Conservation (phyloP, 2,329 filamentous ascomycete species). For the Catunica adiposa region DNA sequence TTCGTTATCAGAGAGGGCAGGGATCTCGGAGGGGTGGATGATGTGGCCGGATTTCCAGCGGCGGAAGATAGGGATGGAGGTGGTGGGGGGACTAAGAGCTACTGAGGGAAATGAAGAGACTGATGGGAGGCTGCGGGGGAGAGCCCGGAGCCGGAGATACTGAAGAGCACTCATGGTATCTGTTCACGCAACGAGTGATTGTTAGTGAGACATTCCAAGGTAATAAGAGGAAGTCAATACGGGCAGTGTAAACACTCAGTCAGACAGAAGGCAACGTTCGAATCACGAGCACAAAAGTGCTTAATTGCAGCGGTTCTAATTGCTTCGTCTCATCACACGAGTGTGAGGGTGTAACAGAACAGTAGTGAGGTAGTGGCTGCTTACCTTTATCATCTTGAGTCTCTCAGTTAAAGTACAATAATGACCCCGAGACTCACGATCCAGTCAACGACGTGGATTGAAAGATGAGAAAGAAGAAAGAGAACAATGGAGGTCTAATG, state of each 20-base stretch:
- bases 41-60: constrained; percentile 8
- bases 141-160: constrained; percentile 22
- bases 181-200: constrained; percentile 16
- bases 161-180: constrained; percentile 24
- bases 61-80: background rate
- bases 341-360: background rate
- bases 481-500: background rate
- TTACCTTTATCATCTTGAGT: constrained; percentile 15
- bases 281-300: constrained; percentile 29
- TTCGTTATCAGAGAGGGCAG: background rate
- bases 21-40: background rate
- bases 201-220: constrained; percentile 15
- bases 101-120: constrained; percentile 2
- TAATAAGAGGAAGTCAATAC: background rate
- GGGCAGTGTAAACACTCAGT: background rate
- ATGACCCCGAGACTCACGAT: background rate
- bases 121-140: constrained; percentile 8
- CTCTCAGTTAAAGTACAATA: background rate
- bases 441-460: background rate
- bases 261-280: constrained; percentile 19
- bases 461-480: constrained; percentile 1
- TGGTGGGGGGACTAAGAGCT: background rate
- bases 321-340: constrained; percentile 25
- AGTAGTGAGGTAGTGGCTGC: background rate
- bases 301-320: constrained; percentile 36